Percentiles rank a stretch among this genome's conserved stretches.
phyloP scores from a whole-genome alignment of 2,329 filamentous ascomycete species.

The Hymenotorrendiella dingleyae region DNA sequence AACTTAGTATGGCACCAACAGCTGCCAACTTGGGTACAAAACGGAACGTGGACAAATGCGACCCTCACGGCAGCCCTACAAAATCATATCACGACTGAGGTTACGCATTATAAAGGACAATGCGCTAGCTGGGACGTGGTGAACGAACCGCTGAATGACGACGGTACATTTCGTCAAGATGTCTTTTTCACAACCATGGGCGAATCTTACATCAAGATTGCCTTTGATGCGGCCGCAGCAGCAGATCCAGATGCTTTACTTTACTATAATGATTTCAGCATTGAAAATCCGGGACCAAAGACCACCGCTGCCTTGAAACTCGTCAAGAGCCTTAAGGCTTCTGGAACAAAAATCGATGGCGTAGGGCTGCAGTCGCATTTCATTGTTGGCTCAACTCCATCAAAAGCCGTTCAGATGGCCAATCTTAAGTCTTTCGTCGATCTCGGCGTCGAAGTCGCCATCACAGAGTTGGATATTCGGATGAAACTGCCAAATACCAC shows the following conservation, averaged over 20 bases:
- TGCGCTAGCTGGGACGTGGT: slow-evolving; percentile 61
- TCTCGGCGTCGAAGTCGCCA: slow-evolving; percentile 48
- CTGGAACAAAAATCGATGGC: slow-evolving; percentile 51
- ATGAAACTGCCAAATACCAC: slow-evolving; percentile 39
- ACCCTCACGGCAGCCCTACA: slow-evolving; percentile 50
- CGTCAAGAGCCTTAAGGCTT: slow-evolving; percentile 38
- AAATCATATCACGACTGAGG: slow-evolving; percentile 53
- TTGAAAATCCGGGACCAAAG: slow-evolving; percentile 46
- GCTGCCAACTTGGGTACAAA: slow-evolving; percentile 40
- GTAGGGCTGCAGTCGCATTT: slow-evolving; percentile 58
- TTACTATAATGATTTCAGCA: slow-evolving; percentile 49
- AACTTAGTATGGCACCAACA: slow-evolving; percentile 46
- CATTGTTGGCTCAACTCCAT: slow-evolving; percentile 42
- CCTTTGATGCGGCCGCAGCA: slow-evolving; percentile 5
- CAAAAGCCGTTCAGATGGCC: slow-evolving; percentile 37
- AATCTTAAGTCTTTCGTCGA: slow-evolving; percentile 40
- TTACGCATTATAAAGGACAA: slow-evolving; percentile 50
- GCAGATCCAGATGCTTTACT: slow-evolving; percentile 7
- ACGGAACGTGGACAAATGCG: slow-evolving; percentile 46
- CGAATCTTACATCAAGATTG: slow-evolving; percentile 43
- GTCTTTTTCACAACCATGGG: slow-evolving; percentile 48
- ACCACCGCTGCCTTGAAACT: slow-evolving; percentile 36
- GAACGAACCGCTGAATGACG: slow-evolving; percentile 55
- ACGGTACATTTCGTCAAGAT: slow-evolving; percentile 43
- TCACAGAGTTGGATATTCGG: slow-evolving; percentile 56